Conservation (phyloP, 768 basidiomycete species). For the Termitomyces sp. region DNA sequence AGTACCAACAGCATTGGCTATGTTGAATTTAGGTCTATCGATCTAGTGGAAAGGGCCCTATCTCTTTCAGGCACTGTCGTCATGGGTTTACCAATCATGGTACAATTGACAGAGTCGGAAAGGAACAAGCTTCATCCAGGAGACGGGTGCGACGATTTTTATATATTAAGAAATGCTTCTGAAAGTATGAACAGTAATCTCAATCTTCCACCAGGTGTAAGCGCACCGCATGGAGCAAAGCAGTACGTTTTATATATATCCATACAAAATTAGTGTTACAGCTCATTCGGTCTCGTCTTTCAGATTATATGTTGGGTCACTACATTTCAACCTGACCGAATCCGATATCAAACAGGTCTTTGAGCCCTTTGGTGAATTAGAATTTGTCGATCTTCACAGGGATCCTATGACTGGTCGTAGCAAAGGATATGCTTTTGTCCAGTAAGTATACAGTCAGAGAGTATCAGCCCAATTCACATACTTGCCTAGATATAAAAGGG, state of each 20-base stretch:
- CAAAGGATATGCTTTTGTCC: constrained; percentile 97
- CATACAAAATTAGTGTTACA: background rate
- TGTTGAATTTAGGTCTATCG: constrained; percentile 91
- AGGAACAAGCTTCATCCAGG: constrained; percentile 86
- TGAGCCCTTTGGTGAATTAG: constrained; percentile 96
- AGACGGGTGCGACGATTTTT: constrained; percentile 58
- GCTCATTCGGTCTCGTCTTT: background rate
- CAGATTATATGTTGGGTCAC: constrained; percentile 93
- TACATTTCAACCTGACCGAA: constrained; percentile 96
- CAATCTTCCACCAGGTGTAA: constrained; percentile 81
- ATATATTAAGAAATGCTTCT: constrained; percentile 1
- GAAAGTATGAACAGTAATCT: constrained; percentile 46
- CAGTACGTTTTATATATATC: constrained; percentile 45
- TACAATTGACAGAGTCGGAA: constrained; percentile 96
- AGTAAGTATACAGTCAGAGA: constrained; percentile 46
- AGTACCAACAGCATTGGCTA: constrained; percentile 77
- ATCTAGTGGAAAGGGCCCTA: constrained; percentile 88
- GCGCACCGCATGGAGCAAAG: constrained; percentile 75
- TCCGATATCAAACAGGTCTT: constrained; percentile 99
- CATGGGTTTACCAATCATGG: constrained; percentile 96
- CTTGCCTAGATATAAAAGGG: constrained; percentile 66
- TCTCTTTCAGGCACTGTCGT: constrained; percentile 90
- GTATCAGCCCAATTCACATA: background rate
- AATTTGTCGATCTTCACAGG: constrained; percentile 96
- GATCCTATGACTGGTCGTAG: constrained; percentile 92